A percentile compares a stretch with the other conserved stretches of the same genome.
These are phyloP conservation scores for Boletus reticuloceps DNA, from an alignment of 768 basidiomycete genomes.

Conservation along the genomic window DNA sequence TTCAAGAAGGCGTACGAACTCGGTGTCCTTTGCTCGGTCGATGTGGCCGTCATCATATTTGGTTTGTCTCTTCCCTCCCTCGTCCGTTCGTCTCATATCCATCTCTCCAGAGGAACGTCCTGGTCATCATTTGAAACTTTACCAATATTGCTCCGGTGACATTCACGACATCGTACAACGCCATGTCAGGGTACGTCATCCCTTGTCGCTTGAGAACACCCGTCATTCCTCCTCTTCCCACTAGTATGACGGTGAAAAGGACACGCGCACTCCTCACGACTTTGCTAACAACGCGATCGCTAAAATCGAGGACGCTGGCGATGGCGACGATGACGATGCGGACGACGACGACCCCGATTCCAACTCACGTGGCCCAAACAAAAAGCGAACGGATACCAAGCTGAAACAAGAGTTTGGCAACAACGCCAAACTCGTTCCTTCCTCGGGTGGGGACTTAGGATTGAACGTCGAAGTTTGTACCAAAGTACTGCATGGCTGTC, in stretches of 20 bases:
- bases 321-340: conserved; percentile 38
- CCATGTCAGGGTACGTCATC: conserved; percentile 49
- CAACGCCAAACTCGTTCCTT: conserved; percentile 18
- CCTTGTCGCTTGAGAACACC: conserved; percentile 1
- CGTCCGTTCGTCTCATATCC: background rate
- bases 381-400: conserved; percentile 26
- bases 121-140: conserved; percentile 77
- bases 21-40: conserved; percentile 86
- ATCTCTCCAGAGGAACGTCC: conserved; percentile 62
- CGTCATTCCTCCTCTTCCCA: background rate
- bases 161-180: conserved; percentile 68
- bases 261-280: conserved; percentile 47
- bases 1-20: conserved; percentile 93
- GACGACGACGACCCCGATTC: conserved; percentile 34
- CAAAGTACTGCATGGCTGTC: background rate
- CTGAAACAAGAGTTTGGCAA: conserved; percentile 28
- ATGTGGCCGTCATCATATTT: conserved; percentile 86
- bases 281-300: conserved; percentile 39
- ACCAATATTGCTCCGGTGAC: conserved; percentile 77
- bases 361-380: conserved; percentile 14
- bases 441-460: conserved; percentile 16
- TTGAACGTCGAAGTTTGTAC: conserved; percentile 26
- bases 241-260: conserved; percentile 53
- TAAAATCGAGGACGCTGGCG: conserved; percentile 37
- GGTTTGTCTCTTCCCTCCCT: conserved; percentile 42